Base-by-base conservation (phyloP, 345 rosid genomes). In the Crucihimalaya himalaica region DNA sequence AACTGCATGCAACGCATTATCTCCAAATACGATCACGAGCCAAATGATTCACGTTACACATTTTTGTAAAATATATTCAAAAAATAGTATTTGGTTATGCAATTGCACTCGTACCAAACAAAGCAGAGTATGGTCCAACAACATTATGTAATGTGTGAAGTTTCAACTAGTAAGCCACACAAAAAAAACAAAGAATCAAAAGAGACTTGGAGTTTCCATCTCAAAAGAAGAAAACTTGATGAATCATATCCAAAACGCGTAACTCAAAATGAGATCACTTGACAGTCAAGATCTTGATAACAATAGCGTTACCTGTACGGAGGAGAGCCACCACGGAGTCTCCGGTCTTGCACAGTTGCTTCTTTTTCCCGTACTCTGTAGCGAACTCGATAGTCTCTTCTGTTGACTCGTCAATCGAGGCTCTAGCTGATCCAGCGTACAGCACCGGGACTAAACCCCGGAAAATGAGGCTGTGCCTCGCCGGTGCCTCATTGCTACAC, bases 261-360 rank as follows among this genome's bases (percentile, higher is more conserved):
- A 66, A 66, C 47, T 57, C 69, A 62, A 60, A 43, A 10, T 53
- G 69, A 9, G 23, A 57, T 4, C 81, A 81, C 72, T 88, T 89
- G 37, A 84, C 95, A 5, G 86, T 86, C 83, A 93, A 72, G 82
- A 93, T 93, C 86, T 93, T 91, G 92, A 93, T 91, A 4, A 93
- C 83, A 1, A 96, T 88, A 42, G 98, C 91, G 58, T 88, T 82
- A 80, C 96, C 97, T 29, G 88, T 70, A 0, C 98, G 91, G 68
- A 88, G 95, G 80, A 93, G 85, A 66, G 91, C 98, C 59, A 91
- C 95, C 27, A 87, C 93, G 1, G 97, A 88, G 67, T 94, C 97
- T 58, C 97, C 97, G 1, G 66, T 78, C 73, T 85, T 82, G 80
- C 98, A 91, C 18, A 94, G 80, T 32, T 85, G 88, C 70, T 68